phyloP scores from a whole-genome alignment of 176 grass and related monocot species.

The Microstegium vimineum region DNA sequence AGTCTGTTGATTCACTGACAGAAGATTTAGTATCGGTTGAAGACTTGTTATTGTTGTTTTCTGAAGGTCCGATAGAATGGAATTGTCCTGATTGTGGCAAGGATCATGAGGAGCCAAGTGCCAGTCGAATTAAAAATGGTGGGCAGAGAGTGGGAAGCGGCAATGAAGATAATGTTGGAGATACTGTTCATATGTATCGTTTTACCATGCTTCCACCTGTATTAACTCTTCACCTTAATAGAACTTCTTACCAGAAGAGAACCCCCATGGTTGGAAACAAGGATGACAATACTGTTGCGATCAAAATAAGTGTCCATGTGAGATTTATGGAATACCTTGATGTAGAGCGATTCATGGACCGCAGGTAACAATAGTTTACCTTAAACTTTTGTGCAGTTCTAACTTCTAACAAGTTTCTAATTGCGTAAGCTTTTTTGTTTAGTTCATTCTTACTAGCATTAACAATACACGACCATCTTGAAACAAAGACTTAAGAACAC shows the following conservation, averaged over 20 bases:
- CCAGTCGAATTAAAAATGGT: neutral
- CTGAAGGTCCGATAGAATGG: neutral
- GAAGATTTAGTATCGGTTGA: conserved; percentile 22
- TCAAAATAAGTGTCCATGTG: neutral
- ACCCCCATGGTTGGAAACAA: no score
- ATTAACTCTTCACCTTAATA: neutral
- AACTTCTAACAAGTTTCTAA: neutral
- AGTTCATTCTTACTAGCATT: neutral
- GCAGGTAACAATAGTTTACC: conserved; percentile 1
- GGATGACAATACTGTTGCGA: no score
- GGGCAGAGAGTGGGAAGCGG: no score
- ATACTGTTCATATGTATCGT: conserved; percentile 36
- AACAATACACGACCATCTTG: neutral
- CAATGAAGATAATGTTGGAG: no score
- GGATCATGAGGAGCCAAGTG: neutral
- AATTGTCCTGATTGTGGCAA: conserved; percentile 24
- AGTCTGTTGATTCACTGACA: conserved; percentile 15
- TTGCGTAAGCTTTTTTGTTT: neutral
- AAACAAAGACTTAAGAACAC: neutral
- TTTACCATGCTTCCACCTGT: conserved; percentile 47
- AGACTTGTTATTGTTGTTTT: neutral
- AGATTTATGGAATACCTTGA: conserved; percentile 19
- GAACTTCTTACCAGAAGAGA: neutral
- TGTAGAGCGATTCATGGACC: neutral
- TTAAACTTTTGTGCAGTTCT: neutral